phyloP scores from a whole-genome alignment of 306 rosid species.

The Quercus rubra region DNA sequence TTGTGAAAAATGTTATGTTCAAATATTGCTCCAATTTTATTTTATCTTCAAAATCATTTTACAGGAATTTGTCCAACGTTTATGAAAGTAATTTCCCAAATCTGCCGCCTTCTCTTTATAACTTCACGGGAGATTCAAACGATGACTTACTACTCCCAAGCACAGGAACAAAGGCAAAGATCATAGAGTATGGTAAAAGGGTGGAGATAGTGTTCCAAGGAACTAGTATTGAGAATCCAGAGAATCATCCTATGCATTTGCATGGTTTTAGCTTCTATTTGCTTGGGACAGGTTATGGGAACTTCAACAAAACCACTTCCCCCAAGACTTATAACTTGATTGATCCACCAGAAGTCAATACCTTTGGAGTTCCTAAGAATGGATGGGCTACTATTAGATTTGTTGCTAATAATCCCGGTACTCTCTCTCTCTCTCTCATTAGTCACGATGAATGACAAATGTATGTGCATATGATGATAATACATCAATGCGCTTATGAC shows the following conservation, averaged over 20 bases:
- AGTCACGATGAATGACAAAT: neutral
- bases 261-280: conserved; percentile 45
- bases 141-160: conserved; percentile 2
- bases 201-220: conserved; percentile 50
- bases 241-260: conserved; percentile 50
- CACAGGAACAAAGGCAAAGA: conserved; percentile 20
- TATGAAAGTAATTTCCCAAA: conserved; percentile 24
- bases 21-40: too few relatives aligned
- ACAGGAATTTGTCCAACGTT: conserved; percentile 20
- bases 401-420: conserved; percentile 34
- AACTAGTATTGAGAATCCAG: conserved; percentile 22
- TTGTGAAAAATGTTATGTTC: too few relatives aligned
- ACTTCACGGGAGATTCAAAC: conserved; percentile 32
- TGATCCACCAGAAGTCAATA: conserved; percentile 29
- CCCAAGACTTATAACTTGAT: conserved; percentile 20
- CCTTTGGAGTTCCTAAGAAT: conserved; percentile 27
- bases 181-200: conserved; percentile 17
- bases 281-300: conserved; percentile 35
- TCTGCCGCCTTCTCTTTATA: conserved; percentile 13
- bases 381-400: conserved; percentile 44
- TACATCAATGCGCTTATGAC: too few relatives aligned
- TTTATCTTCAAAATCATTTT: neutral
- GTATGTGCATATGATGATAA: neutral
- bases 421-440: too few relatives aligned
- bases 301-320: conserved; percentile 1